Conservation (phyloP, 768 basidiomycete species). For the Mycena pura region DNA sequence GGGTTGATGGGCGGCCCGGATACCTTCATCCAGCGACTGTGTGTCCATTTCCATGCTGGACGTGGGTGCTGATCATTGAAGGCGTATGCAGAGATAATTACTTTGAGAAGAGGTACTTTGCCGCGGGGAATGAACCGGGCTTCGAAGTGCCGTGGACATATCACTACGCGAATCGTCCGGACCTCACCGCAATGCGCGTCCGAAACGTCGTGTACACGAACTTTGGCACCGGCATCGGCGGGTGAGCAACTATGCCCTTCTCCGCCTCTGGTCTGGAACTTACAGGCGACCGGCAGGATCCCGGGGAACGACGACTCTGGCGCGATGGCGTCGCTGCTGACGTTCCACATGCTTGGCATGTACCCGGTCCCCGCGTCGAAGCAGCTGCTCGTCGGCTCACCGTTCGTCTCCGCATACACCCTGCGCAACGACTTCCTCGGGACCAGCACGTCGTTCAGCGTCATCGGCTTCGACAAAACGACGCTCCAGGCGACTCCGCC, state of each 20-base stretch:
- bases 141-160: conserved; percentile 56
- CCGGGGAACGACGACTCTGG: conserved; percentile 62
- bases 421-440: conserved; percentile 46
- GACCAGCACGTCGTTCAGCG: conserved; percentile 49
- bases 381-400: conserved; percentile 56
- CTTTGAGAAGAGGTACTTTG: conserved; percentile 52
- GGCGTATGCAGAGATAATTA: conserved; percentile 53
- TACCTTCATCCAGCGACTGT: conserved; percentile 52
- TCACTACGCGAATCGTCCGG: conserved; percentile 58
- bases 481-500: conserved; percentile 46
- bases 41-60: conserved; percentile 14
- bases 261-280: background rate
- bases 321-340: conserved; percentile 57
- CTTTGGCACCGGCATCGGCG: conserved; percentile 53
- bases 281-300: conserved; percentile 39
- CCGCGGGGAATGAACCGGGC: conserved; percentile 57
- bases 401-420: conserved; percentile 53
- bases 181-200: conserved; percentile 53
- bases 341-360: conserved; percentile 57
- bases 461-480: conserved; percentile 47
- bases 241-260: conserved; percentile 37
- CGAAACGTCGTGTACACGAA: conserved; percentile 50
- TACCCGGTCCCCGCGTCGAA: conserved; percentile 55
- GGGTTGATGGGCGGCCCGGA: conserved; percentile 53
- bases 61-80: background rate